phyloP scores from a whole-genome alignment of 768 basidiomycete species.

The Tricholoma terreum region DNA sequence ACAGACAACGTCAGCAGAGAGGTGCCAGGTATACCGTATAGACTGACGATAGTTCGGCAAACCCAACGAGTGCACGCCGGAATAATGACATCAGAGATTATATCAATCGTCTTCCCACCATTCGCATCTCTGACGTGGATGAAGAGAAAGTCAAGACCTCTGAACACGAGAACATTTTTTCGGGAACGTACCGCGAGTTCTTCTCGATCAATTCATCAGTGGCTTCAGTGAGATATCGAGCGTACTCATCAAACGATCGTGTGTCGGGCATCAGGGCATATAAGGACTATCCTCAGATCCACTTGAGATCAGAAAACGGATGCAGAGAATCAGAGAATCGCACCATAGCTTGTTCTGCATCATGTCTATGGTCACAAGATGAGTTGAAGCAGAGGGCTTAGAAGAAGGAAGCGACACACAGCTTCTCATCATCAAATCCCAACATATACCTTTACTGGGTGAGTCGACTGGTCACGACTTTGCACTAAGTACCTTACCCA shows the following conservation, averaged over 20 bases:
- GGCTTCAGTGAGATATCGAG: conserved; percentile 11
- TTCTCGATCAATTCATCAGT: conserved; percentile 10
- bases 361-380: neutral
- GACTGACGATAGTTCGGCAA: conserved; percentile 23
- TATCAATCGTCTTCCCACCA: conserved; percentile 14
- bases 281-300: conserved; percentile 13
- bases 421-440: conserved; percentile 1
- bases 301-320: neutral
- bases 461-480: neutral
- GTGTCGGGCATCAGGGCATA: conserved; percentile 19
- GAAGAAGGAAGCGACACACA: neutral
- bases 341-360: neutral
- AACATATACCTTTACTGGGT: conserved; percentile 6
- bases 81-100: conserved; percentile 23
- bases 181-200: conserved; percentile 2
- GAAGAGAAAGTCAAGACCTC: too few relatives aligned
- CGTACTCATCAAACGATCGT: conserved; percentile 13
- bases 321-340: neutral
- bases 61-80: conserved; percentile 25
- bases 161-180: too few relatives aligned
- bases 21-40: neutral
- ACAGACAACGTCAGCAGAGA: neutral
- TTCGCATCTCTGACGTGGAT: conserved; percentile 4
- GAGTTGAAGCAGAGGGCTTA: neutral
- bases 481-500: neutral